phyloP scores from a whole-genome alignment of 1,139 yeast species.

The Candida tunisiensis region DNA sequence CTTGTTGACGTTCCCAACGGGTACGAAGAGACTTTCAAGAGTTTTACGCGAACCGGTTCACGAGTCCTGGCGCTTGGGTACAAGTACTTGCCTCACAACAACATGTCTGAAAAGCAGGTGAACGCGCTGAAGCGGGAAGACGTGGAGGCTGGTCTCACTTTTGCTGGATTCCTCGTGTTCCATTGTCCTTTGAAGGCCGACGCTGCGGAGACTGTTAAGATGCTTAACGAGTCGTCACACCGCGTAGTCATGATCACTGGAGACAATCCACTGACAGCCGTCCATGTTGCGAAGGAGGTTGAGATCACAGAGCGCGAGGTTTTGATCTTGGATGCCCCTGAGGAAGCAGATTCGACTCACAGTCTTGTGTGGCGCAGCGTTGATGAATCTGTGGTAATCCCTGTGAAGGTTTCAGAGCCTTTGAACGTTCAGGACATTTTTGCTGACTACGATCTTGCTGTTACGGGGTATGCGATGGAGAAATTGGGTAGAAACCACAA shows the following conservation, averaged over 20 bases:
- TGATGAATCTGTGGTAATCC: constrained; percentile 55
- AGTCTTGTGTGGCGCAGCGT: constrained; percentile 77
- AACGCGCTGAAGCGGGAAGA: constrained; percentile 49
- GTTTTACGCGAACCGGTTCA: constrained; percentile 88
- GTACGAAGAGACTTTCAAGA: constrained; percentile 77
- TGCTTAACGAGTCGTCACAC: constrained; percentile 91
- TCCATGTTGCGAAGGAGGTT: constrained; percentile 93
- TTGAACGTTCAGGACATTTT: constrained; percentile 40
- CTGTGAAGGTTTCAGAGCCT: constrained; percentile 44
- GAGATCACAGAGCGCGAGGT: constrained; percentile 70
- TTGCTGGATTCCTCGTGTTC: constrained; percentile 92
- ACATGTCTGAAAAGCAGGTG: constrained; percentile 32
- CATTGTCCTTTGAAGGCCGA: constrained; percentile 93
- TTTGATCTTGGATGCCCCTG: constrained; percentile 76
- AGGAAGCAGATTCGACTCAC: constrained; percentile 28
- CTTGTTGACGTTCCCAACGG: constrained; percentile 51
- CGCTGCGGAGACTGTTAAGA: constrained; percentile 76
- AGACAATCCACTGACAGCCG: constrained; percentile 96
- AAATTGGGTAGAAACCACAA: constrained; percentile 32
- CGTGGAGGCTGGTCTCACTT: constrained; percentile 55
- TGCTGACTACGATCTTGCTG: constrained; percentile 65
- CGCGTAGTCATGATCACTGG: constrained; percentile 95
- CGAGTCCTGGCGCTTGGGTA: constrained; percentile 92
- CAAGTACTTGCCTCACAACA: constrained; percentile 40
- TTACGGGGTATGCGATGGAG: constrained; percentile 82